Evolutionary conservation across 441 rosid genomes (phyloP).

Genomic region (Rhodomyrtus psidioides): DNA sequence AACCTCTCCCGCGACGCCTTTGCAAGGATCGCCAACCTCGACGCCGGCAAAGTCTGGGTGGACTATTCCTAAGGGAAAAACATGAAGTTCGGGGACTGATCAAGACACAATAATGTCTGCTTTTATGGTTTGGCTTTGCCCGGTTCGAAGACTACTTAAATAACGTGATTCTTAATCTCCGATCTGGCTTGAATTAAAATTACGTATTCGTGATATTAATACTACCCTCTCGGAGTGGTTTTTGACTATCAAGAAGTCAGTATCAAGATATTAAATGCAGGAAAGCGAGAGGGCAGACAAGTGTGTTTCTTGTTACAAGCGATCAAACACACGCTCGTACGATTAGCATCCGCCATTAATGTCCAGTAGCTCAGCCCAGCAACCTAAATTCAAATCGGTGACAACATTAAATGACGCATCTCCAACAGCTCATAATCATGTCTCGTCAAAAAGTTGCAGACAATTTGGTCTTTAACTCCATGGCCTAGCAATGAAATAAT

Average conservation of each 20-base stretch:
- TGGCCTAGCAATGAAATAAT: background rate
- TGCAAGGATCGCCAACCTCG: slow-evolving; percentile 12
- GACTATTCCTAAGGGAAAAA: background rate
- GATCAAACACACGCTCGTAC: too few relatives aligned
- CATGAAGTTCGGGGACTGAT: background rate
- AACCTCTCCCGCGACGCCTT: slow-evolving; percentile 25
- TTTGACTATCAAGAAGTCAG: background rate
- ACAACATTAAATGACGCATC: background rate
- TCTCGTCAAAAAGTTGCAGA: background rate
- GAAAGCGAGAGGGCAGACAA: too few relatives aligned
- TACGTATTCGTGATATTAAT: background rate
- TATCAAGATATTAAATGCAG: too few relatives aligned
- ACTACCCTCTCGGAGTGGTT: background rate
- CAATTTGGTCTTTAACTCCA: background rate
- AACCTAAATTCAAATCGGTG: too few relatives aligned
- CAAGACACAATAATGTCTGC: background rate
- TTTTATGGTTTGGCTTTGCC: background rate
- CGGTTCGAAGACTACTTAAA: background rate
- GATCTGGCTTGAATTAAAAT: background rate
- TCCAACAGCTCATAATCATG: background rate
- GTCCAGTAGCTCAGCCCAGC: background rate
- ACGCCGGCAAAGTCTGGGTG: background rate
- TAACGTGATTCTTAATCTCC: background rate
- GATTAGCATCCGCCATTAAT: background rate
- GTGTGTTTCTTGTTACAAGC: too few relatives aligned